Base-by-base conservation (phyloP, 768 basidiomycete species). In the Termitomyces sp. region DNA sequence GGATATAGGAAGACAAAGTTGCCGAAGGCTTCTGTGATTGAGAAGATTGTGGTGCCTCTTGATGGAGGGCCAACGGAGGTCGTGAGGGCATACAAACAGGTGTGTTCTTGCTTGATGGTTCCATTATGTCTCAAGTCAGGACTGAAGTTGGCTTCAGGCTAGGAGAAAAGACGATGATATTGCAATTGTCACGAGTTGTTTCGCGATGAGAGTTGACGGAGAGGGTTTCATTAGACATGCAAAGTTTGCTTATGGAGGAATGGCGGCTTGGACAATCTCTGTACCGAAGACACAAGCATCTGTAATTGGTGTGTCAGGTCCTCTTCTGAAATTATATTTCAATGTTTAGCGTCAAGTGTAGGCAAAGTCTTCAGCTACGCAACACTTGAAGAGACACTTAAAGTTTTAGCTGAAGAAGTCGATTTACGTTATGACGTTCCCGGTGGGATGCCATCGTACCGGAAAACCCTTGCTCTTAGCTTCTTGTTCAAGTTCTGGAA, bases 401-500 rank as follows among this genome's bases (percentile, higher is more conserved):
- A 42, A 12, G 56, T 57, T 14, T 42, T 60, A 7, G 38, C 53
- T 15, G 59, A 49, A 24, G 59, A 60, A 34, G 30, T 60, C 19
- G 53, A 60, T 38, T 40, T 60, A 19, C 53, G 53, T 11, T 60
- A 42, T 17, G 53, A 60, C 53, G 59, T 60, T 0, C 59, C 59
- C 10, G 59, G 59, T 24, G 59, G 59, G 2, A 60, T 60, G 56
- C 56, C 59, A 14, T 57, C 59, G 12, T 60, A 51, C 40, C 51
- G 59, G 19, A 60, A 60, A 37, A 60, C 59, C 15, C 53, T 60
- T 24, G 59, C 59, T 42, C 56, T 60, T 12, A 60, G 59, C 22
- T 60, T 57, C 51, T 38, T 60, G 28, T 60, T 60, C 42, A 60
- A 60, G 22, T 60, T 60, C 43, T 60, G 59, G 59, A 57, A 57